Base-by-base conservation (phyloP, 257 asterid genomes). In the Ligustrum vulgare region DNA sequence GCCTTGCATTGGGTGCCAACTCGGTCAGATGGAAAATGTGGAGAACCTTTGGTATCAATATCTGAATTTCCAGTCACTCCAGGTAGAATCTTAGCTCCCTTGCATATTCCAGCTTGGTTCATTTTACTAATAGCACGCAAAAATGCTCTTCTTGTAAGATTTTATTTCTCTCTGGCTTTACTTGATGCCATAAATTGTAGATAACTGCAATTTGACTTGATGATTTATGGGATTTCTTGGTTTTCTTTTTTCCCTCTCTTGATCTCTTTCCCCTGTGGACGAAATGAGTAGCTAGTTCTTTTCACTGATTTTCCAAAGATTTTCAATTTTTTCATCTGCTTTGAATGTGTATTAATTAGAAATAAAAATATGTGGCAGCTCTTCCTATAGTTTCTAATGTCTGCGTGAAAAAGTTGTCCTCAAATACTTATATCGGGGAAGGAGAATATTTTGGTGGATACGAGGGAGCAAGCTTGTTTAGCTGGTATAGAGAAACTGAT, bases 391-490 rank as follows among this genome's bases (percentile, higher is more conserved):
- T 90, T 80, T 83, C 90, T 69, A 84, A 81, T 82, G 96, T 95
- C 79, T 80, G 68, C 3, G 86, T 83, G 79, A 84, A 81, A 78
- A 86, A 86, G 84, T 54, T 90, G 78, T 89, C 99, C 54, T 76
- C 86, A 66, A 85, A 86, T 84, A 83, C 87, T 66, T 92, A 89
- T 77, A 45, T 76, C 74, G 99, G 98, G 54, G 97, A 87, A 82
- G 99, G 97, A 73, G 88, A 86, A 70, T 95, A 95, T 81, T 93
- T 87, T 80, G 99, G 99, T 72, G 98, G 99, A 69, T 73, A 87
- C 34, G 97, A 93, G 88, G 99, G 98, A 86, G 84, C 84, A 41
- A 91, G 98, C 91, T 84, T 88, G 77, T 90, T 84, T 84, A 90
- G 96, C 89, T 95, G 99, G 99, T 89, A 91, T 72, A 88, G 96